Percentiles rank a stretch among this genome's conserved stretches.
Conservation (phyloP, 2,329 filamentous ascomycete species). For the Neofusicoccum laricinum region DNA sequence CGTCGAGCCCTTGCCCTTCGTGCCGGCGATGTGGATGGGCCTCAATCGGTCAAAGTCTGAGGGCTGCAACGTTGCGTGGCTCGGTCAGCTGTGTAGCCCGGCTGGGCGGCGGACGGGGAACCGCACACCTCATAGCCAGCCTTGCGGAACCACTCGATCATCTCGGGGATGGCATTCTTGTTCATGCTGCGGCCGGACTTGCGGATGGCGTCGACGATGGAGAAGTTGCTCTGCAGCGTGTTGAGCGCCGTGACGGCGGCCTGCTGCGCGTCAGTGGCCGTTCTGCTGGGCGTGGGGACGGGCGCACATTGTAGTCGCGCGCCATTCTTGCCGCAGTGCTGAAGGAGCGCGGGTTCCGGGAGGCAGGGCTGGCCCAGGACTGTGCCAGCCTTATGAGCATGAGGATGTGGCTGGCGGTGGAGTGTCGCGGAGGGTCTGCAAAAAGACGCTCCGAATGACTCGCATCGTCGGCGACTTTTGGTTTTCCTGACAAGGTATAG, state of each 20-base stretch:
- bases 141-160: slow-evolving; percentile 71
- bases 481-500: background rate
- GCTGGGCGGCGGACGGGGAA: slow-evolving; percentile 16
- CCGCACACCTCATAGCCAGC: slow-evolving; percentile 69
- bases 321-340: slow-evolving; percentile 15
- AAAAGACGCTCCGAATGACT: slow-evolving; percentile 4
- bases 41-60: slow-evolving; percentile 60
- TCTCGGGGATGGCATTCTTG: slow-evolving; percentile 73
- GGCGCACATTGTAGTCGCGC: slow-evolving; percentile 20
- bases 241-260: slow-evolving; percentile 73
- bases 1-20: slow-evolving; percentile 91
- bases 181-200: slow-evolving; percentile 74
- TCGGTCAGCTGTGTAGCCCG: background rate
- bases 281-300: too few relatives aligned
- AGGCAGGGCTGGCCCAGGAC: slow-evolving; percentile 3
- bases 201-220: slow-evolving; percentile 71
- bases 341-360: background rate
- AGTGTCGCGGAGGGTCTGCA: background rate
- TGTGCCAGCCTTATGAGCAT: slow-evolving; percentile 14
- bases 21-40: slow-evolving; percentile 82
- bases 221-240: slow-evolving; percentile 75
- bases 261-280: slow-evolving; percentile 30
- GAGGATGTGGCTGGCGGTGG: background rate
- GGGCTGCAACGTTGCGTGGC: slow-evolving; percentile 43
- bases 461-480: slow-evolving; percentile 8